Conservation (phyloP, 148 eudicot species). For the Cornus florida region DNA sequence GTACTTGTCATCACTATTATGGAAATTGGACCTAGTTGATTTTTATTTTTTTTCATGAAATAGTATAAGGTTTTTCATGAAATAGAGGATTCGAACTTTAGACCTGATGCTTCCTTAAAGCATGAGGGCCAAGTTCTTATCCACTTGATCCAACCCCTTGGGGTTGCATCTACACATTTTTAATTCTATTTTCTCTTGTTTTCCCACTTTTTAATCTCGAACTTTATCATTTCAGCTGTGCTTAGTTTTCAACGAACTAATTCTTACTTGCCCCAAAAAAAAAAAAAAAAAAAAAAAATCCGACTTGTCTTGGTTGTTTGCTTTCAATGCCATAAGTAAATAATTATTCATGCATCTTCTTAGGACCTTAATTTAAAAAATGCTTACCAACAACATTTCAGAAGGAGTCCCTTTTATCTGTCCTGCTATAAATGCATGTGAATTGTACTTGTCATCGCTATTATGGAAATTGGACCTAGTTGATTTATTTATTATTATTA, state of each 20-base stretch:
- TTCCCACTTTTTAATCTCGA: too few species aligned
- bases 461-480: neutral
- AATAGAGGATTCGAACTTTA: too few species aligned
- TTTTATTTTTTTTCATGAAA: neutral
- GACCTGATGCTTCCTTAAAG: too few species aligned
- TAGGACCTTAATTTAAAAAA: neutral
- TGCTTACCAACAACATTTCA: neutral
- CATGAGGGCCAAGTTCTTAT: too few species aligned
- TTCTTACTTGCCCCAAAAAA: neutral
- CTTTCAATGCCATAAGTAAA: neutral
- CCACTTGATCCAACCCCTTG: too few species aligned
- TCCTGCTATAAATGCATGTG: neutral
- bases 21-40: neutral
- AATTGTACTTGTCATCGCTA: too few species aligned
- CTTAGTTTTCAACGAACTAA: neutral
- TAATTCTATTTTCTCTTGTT: neutral
- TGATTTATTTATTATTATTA: neutral
- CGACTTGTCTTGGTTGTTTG: neutral
- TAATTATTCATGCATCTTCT: neutral
- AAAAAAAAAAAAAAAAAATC: neutral
- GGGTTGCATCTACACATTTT: neutral
- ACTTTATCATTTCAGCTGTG: neutral
- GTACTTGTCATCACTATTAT: too few species aligned
- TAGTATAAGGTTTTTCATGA: neutral
- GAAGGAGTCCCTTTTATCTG: neutral